A percentile compares a stretch with the other conserved stretches of the same genome.
These are phyloP conservation scores for Fusarium bactridioides DNA, from an alignment of 2,329 filamentous ascomycete genomes.

Conservation along the genomic window DNA sequence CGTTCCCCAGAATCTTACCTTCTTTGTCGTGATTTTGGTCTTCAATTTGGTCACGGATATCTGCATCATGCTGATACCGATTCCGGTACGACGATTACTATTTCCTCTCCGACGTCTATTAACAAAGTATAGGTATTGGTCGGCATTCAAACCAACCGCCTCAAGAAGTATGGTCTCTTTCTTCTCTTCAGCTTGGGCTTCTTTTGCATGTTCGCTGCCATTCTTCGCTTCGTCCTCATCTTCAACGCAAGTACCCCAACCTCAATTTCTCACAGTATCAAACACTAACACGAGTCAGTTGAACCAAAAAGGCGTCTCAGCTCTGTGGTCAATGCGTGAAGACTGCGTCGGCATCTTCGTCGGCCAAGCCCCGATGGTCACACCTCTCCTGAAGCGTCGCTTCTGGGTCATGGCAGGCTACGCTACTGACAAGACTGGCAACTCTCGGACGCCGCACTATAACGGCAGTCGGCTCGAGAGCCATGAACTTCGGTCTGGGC, in stretches of 20 bases:
- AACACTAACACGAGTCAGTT: neutral
- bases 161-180: constrained; percentile 43
- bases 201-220: constrained; percentile 45
- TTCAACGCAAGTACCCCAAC: constrained; percentile 36
- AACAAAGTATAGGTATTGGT: constrained; percentile 34
- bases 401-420: constrained; percentile 34
- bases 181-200: constrained; percentile 46
- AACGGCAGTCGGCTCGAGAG: neutral
- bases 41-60: constrained; percentile 48
- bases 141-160: constrained; percentile 40
- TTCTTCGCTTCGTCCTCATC: constrained; percentile 41
- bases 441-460: neutral
- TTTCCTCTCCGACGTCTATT: rapidly evolving
- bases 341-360: constrained; percentile 50
- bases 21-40: constrained; percentile 45
- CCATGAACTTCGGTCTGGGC: neutral
- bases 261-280: neutral
- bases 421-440: neutral
- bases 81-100: constrained; percentile 35
- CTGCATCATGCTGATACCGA: constrained; percentile 47
- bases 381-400: constrained; percentile 38
- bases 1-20: constrained; percentile 44
- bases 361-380: constrained; percentile 48
- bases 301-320: constrained; percentile 33
- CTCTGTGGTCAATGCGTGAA: constrained; percentile 51